Evolutionary conservation across 208 protist genomes (phyloP), one percentile per base, ranked within the genome.

Genomic region (Trypanosoma cruzi): DNA sequence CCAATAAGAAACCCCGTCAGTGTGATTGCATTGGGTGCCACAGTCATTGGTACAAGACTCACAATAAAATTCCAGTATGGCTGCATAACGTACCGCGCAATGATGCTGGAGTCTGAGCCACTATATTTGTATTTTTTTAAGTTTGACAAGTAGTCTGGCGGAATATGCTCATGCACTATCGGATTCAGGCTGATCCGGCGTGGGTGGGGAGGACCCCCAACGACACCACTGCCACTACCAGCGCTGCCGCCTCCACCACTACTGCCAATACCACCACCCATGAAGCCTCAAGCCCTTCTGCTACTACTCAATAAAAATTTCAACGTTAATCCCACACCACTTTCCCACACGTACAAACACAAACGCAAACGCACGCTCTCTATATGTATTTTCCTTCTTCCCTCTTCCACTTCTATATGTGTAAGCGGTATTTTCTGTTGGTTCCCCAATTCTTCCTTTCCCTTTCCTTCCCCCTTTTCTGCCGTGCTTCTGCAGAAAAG

Each of bases 21-120:
- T 22, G 93, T 97, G 67, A 97, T 86, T 26, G 80, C 40, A 78
- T 97, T 97, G 1, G 93, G 90, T 11, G 93, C 90, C 5, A 97
- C 73, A n/a, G 73, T 90, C 89, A 93, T 90, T 42, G 93, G 93
- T 4, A 97, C 75, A 57, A 96, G 73, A 31, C 68, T 85, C 29
- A 97, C 79, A 29, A 93, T 76, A 61, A 87, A 95, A 64, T 89
- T 94, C 90, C 93, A 97, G 73, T 92, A 97, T 4, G 69, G 83
- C 68, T 93, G 79, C 58, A 96, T 71, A 16, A 97, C 72, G 55
- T 92, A 90, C 29, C 77, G 74, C 53, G 75, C 87, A 64, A 92
- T 28, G 29, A 97, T 71, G 26, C 84, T 91, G 31, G 70, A 82
- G 75, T 97, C 93, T 2, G 68, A 53, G 11, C 89, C 83, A 3